A percentile compares a stretch with the other conserved stretches of the same genome.
These are phyloP conservation scores for Salvia splendens DNA, from an alignment of 257 asterid genomes.

Conservation along the genomic window DNA sequence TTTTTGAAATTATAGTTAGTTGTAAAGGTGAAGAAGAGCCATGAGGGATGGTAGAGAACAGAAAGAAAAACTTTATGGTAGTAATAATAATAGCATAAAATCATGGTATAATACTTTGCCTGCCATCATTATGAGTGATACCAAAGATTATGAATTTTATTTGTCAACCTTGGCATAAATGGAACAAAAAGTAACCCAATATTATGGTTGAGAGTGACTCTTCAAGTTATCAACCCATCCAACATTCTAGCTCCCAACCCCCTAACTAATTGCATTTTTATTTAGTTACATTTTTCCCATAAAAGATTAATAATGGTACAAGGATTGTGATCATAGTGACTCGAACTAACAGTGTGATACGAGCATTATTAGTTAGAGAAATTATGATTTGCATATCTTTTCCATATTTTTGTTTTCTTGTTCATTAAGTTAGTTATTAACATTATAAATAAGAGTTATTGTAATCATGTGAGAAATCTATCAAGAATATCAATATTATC, in stretches of 20 bases:
- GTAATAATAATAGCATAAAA: constrained; percentile 38
- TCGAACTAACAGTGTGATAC: too few relatives aligned
- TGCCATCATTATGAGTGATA: constrained; percentile 63
- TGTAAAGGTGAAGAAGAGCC: constrained; percentile 38
- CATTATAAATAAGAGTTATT: too few relatives aligned
- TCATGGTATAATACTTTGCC: constrained; percentile 42
- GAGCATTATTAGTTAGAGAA: too few relatives aligned
- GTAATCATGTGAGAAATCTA: too few relatives aligned
- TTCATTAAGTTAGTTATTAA: too few relatives aligned
- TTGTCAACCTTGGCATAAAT: constrained; percentile 48
- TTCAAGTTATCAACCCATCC: constrained; percentile 26
- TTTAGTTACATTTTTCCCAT: too few relatives aligned
- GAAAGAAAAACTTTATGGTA: constrained; percentile 24
- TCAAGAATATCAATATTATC: too few relatives aligned
- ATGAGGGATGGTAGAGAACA: not conserved
- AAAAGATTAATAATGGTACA: too few relatives aligned
- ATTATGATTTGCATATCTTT: too few relatives aligned
- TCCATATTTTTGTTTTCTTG: too few relatives aligned
- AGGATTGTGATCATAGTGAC: too few relatives aligned
- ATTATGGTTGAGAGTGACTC: constrained; percentile 39
- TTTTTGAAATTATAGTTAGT: constrained; percentile 37
- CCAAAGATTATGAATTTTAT: constrained; percentile 50
- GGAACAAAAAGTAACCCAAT: constrained; percentile 41
- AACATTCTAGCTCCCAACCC: not conserved
- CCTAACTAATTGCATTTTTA: not conserved